Base-by-base conservation (phyloP, 2,329 filamentous ascomycete genomes). In the Juglanconis oblonga region DNA sequence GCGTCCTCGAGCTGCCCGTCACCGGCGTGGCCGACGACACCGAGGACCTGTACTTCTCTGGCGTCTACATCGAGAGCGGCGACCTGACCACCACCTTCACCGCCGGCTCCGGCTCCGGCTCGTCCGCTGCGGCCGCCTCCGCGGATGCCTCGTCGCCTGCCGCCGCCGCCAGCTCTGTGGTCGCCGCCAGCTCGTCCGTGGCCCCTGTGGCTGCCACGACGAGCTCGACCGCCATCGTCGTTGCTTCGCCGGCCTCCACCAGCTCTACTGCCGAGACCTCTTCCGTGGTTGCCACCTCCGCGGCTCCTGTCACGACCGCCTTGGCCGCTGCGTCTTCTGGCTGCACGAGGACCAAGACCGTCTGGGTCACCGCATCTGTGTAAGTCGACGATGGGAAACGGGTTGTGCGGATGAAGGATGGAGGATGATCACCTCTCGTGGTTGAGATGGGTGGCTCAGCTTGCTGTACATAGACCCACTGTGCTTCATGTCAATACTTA, bases 11-110 rank as follows among this genome's bases (percentile, higher is more conserved):
- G 61, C 75, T 90, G 57, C 81, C 85, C 10, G 77, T 81, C n/a
- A 71, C 74, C 52, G 82, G 82, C 1, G 78, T 79, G 48, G 72
- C 78, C 48, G 80, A 83, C 40, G 70, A 68, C 3, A 73, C 70
- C 42, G 87, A 89, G 75, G 86, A 89, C 67, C 86, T 86, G 77
- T 88, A 82, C 70, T 89, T 88, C 75, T 86, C 81, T 4, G 86
- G 87, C 5, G 83, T 89, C 3, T 90, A 88, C 68, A 79, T 90
- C 52, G 87, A 90, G 77, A 79, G 75, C 62, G 85, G 82, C 5
- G 58, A 58, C 49, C 50, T 66, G 14, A 64, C 49, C 65, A 69
- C 64, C 38, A 38, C 35, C 50, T 59, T 66, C 51, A 62, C 64
- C 1, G 61, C 60, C 55, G 45, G 38, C 17, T 52, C 57, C 10